Conservation (phyloP, 208 protist species). For the Acanthamoeba royreba region DNA sequence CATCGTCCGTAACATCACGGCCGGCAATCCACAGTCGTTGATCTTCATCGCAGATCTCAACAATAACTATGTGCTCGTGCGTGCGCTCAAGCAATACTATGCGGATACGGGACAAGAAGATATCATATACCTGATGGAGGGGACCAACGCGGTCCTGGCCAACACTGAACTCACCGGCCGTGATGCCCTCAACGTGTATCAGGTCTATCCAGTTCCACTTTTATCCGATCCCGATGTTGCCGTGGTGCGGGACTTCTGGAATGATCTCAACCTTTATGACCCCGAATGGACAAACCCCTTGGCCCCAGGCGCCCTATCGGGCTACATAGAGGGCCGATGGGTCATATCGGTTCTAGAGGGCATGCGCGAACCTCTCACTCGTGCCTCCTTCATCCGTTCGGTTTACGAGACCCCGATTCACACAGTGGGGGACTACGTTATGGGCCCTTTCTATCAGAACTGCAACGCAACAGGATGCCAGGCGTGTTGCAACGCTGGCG, state of each 20-base stretch:
- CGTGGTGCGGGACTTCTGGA: background rate
- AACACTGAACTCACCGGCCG: background rate
- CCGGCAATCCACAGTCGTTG: background rate
- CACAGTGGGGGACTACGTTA: background rate
- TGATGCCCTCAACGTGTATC: background rate
- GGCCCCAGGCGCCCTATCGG: background rate
- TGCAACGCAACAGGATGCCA: background rate
- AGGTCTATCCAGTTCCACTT: background rate
- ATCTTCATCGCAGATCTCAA: background rate
- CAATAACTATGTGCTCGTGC: background rate
- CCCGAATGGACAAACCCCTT: background rate
- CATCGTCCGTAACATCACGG: background rate
- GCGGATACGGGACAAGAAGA: background rate
- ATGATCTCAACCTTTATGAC: background rate
- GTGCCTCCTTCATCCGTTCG: background rate
- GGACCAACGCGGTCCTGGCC: background rate
- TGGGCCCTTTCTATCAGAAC: background rate
- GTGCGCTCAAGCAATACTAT: background rate
- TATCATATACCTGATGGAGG: background rate
- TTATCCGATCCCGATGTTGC: background rate
- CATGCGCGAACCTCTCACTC: background rate
- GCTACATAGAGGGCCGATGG: background rate
- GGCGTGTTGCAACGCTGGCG: conserved; percentile 1
- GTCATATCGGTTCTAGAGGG: background rate
- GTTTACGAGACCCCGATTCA: background rate